Evolutionary conservation across 345 rosid genomes (phyloP).

Genomic region (Viola odorata): DNA sequence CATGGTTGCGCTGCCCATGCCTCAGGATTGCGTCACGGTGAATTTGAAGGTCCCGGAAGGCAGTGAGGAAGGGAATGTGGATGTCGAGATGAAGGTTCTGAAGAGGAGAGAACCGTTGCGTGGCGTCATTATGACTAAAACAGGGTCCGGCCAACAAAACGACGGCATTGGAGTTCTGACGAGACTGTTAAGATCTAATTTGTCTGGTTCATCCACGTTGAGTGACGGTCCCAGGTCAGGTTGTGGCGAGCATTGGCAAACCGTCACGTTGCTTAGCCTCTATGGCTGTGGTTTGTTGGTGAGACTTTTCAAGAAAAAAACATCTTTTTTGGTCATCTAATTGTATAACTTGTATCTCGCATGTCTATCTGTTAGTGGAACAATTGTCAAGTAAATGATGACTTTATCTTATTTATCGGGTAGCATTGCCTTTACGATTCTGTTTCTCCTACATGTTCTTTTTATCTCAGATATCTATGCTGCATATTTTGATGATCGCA

Average conservation of each 20-base stretch:
- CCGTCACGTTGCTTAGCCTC: constrained; percentile 66
- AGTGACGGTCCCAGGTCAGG: constrained; percentile 32
- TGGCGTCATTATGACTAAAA: constrained; percentile 58
- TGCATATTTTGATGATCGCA: too few species aligned
- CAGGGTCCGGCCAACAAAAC: constrained; percentile 78
- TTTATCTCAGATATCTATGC: too few species aligned
- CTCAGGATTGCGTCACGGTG: constrained; percentile 69
- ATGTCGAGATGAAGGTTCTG: constrained; percentile 67
- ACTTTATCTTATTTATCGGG: too few species aligned
- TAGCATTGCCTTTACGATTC: too few species aligned
- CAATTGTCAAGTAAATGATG: too few species aligned
- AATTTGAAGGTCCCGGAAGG: constrained; percentile 38
- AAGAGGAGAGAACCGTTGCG: constrained; percentile 77
- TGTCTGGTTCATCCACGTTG: constrained; percentile 27
- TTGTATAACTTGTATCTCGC: too few species aligned
- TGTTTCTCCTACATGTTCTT: too few species aligned
- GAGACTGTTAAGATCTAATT: constrained; percentile 58
- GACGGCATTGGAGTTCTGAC: constrained; percentile 78
- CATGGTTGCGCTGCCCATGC: constrained; percentile 88
- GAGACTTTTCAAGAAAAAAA: constrained; percentile 5
- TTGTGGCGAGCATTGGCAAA: constrained; percentile 79
- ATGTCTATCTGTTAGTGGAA: too few species aligned
- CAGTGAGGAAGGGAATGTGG: constrained; percentile 37
- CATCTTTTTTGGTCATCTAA: too few species aligned
- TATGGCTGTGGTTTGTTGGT: constrained; percentile 63